A percentile compares a stretch with the other conserved stretches of the same genome.
Evolutionary conservation across 2,329 filamentous ascomycete genomes (phyloP).

Genomic region (Proliferodiscus dingleyae): DNA sequence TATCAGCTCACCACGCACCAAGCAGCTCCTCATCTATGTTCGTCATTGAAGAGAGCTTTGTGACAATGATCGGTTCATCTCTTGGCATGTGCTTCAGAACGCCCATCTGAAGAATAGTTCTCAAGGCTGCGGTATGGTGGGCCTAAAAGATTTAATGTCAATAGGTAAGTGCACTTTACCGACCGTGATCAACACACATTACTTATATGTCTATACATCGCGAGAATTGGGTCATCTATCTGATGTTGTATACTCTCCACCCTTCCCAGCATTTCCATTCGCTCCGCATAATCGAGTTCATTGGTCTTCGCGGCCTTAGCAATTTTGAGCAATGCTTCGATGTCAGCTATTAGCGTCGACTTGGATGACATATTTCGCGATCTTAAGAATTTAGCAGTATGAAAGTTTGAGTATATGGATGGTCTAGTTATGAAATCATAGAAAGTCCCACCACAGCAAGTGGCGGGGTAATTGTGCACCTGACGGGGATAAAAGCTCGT

Average conservation of each 20-base stretch:
- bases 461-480: no score
- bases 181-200: constrained; percentile 18
- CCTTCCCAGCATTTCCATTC: constrained; percentile 10
- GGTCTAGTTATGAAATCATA: no score
- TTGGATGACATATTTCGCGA: constrained; percentile 12
- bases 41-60: constrained; percentile 18
- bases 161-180: not conserved
- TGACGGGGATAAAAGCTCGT: no score
- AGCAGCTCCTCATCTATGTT: constrained; percentile 24
- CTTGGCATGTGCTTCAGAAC: constrained; percentile 28
- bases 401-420: no score
- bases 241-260: constrained; percentile 19
- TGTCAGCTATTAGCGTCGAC: constrained; percentile 9
- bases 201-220: constrained; percentile 27
- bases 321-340: constrained; percentile 14
- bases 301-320: constrained; percentile 16
- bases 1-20: constrained; percentile 9
- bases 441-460: no score
- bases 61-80: constrained; percentile 24
- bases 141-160: constrained; percentile 7
- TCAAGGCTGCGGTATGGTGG: constrained; percentile 20
- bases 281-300: constrained; percentile 5
- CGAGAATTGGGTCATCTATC: constrained; percentile 25
- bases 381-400: no score
- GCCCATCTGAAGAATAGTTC: constrained; percentile 19